Evolutionary conservation across 2,329 filamentous ascomycete species (phyloP).

Genomic region (Clathrospora elynae): DNA sequence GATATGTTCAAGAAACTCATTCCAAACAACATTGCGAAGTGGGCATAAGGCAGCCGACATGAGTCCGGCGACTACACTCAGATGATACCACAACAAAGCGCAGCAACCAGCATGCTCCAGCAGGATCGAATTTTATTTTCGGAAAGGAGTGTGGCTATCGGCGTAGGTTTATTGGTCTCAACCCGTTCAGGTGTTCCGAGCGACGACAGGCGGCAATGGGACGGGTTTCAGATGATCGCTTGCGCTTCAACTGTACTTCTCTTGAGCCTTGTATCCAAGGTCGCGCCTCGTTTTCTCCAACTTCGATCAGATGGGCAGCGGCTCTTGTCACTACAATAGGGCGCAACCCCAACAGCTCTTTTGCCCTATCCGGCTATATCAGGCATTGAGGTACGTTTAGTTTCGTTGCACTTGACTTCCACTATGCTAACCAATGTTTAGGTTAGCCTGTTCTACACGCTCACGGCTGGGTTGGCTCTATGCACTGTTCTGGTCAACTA

Average conservation of each 20-base stretch:
- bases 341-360: background rate
- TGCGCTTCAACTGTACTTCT: too few relatives aligned
- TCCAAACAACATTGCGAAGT: conserved; percentile 46
- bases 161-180: too few relatives aligned
- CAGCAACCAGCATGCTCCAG: background rate
- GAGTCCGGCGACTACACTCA: background rate
- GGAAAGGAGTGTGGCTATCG: too few relatives aligned
- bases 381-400: conserved; percentile 7
- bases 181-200: too few relatives aligned
- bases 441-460: conserved; percentile 3
- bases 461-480: conserved; percentile 1
- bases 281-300: background rate
- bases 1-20: conserved; percentile 45
- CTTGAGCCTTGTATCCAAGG: too few relatives aligned
- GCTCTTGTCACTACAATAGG: conserved; percentile 3
- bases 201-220: too few relatives aligned
- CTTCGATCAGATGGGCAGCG: background rate
- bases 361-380: conserved; percentile 7
- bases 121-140: too few relatives aligned
- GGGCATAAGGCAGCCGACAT: conserved; percentile 22
- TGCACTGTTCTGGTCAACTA: too few relatives aligned
- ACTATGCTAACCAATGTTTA: too few relatives aligned
- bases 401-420: too few relatives aligned
- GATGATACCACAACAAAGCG: background rate
- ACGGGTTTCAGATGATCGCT: too few relatives aligned